Evolutionary conservation across 2,329 filamentous ascomycete genomes (phyloP), one percentile per base, ranked within the genome.

Genomic region (Ophiostoma quercus): DNA sequence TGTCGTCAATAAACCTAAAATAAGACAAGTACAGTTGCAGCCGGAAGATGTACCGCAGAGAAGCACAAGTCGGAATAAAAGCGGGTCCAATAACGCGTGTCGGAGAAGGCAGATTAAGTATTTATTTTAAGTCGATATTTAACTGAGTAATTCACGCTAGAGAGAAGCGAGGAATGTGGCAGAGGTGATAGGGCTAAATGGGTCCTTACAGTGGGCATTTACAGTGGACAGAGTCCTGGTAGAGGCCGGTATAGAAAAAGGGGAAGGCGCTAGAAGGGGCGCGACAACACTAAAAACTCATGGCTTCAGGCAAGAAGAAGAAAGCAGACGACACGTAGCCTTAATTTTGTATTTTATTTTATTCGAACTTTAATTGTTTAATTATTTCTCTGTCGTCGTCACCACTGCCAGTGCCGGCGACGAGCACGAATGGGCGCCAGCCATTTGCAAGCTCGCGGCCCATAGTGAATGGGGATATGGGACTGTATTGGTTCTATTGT

Each of bases 281-380:
- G 19, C 25, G 25, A 47, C 60, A 12, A 41, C 34, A 34, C 34
- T 34, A 34, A 34, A 34, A 34, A 34, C 3, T 5, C 4, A 8
- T 6, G 34, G 34, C 34, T 34, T 34, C 34, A 34, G 34, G 34
- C 34, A 19, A 22, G 9, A 22, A 54, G 14, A 32, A 25, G 51
- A 4, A 57, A 25, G 16, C n/a, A 29, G 62, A 68, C 70, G 70
- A 65, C 70, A 71, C 70, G 70, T 69, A 66, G 39, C 60, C 62
- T 29, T 32, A 41, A 54, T 11, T 16, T 39, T 37, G 14, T 16
- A n/a, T 54, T 14, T 65, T 32, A 29, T 25, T 62, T 62, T 62
- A 29, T 16, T 32, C 25, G 2, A 62, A 11, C 1, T 60, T 62
- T 62, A 16, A 62, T 14, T 60, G 25, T 7, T 60, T 57, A 22